These are phyloP conservation scores for Malbranchea zuffiana DNA, from an alignment of 2,329 filamentous ascomycete species.

Conservation along the genomic window DNA sequence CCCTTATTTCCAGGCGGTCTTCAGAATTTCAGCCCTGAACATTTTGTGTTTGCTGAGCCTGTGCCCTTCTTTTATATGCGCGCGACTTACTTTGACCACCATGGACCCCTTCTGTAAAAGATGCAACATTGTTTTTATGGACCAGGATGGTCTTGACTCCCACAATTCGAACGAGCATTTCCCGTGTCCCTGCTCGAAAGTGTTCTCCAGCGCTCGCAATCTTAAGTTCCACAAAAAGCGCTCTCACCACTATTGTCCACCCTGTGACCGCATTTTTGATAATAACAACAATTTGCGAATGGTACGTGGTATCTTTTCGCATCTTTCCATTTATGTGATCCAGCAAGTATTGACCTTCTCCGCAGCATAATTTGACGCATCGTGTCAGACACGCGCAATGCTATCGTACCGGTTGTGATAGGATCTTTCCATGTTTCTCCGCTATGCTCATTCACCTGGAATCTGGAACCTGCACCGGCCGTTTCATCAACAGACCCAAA, in stretches of 20 bases:
- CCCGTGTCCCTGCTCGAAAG: background rate
- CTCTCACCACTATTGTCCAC: constrained; percentile 2
- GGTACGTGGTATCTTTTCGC: constrained; percentile 8
- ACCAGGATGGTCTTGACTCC: background rate
- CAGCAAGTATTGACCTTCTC: background rate
- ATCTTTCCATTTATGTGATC: background rate
- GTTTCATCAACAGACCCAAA: constrained; percentile 3
- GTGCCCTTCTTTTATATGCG: too few relatives aligned
- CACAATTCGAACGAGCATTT: background rate
- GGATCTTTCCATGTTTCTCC: constrained; percentile 16
- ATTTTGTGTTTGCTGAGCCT: too few relatives aligned
- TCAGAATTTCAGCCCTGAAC: too few relatives aligned
- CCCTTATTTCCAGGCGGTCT: too few relatives aligned
- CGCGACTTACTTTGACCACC: too few relatives aligned
- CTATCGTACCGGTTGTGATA: constrained; percentile 16
- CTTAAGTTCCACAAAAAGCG: constrained; percentile 4
- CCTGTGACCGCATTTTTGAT: constrained; percentile 12
- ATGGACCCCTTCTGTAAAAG: too few relatives aligned
- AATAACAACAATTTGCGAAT: constrained; percentile 15
- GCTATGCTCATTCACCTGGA: constrained; percentile 22
- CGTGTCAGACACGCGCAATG: constrained; percentile 13
- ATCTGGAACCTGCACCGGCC: constrained; percentile 16
- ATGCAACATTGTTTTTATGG: too few relatives aligned
- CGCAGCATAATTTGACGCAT: constrained; percentile 17
- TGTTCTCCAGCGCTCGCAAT: too few relatives aligned